phyloP scores from a whole-genome alignment of 129 eudicot genomes.

The Helichrysum umbraculigerum region DNA sequence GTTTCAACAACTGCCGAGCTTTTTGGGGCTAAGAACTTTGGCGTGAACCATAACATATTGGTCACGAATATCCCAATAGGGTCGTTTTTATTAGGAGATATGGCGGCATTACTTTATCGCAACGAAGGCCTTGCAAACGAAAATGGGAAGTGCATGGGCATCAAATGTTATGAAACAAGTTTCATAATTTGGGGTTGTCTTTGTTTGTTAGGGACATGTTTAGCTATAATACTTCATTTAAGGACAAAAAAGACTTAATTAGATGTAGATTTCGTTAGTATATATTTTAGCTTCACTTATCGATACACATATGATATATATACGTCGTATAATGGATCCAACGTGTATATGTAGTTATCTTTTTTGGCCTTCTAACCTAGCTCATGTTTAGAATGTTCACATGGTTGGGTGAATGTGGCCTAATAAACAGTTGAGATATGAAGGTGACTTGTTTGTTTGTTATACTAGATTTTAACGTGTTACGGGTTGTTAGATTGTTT shows the following conservation, averaged over 20 bases:
- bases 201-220: constrained; percentile 59
- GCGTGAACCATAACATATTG: constrained; percentile 77
- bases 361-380: background rate
- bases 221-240: constrained; percentile 60
- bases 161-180: constrained; percentile 61
- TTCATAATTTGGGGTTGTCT: constrained; percentile 78
- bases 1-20: constrained; percentile 76
- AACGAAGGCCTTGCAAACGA: constrained; percentile 27
- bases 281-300: background rate
- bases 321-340: background rate
- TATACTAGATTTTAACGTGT: too few relatives aligned
- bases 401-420: constrained; percentile 21
- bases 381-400: constrained; percentile 25
- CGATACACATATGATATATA: background rate
- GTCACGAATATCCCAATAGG: constrained; percentile 83
- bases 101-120: constrained; percentile 72
- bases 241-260: constrained; percentile 43
- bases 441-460: constrained; percentile 18
- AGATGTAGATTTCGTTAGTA: background rate
- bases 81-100: constrained; percentile 73
- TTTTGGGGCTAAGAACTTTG: constrained; percentile 71
- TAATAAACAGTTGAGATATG: constrained; percentile 14
- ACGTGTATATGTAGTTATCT: background rate
- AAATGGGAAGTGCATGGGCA: constrained; percentile 67
- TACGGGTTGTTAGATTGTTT: too few relatives aligned